Evolutionary conservation across 169 alveolate genomes (phyloP).

Genomic region (Plasmodium gallinaceum): DNA sequence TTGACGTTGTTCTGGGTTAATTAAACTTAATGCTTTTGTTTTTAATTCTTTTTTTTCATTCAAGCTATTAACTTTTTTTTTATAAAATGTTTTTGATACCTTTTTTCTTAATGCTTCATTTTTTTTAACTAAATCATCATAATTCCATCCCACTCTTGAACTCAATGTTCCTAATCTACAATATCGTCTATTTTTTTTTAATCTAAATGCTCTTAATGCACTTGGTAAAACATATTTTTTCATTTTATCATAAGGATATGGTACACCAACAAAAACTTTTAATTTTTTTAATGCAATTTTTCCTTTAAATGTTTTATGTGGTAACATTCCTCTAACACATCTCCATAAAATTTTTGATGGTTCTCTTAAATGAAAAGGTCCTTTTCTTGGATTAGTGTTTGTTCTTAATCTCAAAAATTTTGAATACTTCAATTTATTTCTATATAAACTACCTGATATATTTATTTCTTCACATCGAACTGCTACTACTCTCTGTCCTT

Average conservation of each 20-base stretch:
- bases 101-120: slow-evolving; percentile 94
- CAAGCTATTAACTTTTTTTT: slow-evolving; percentile 83
- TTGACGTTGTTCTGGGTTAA: slow-evolving; percentile 63
- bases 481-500: slow-evolving; percentile 97
- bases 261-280: slow-evolving; percentile 96
- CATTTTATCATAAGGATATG: slow-evolving; percentile 94
- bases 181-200: slow-evolving; percentile 90
- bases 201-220: slow-evolving; percentile 93
- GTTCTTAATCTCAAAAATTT: slow-evolving; percentile 95
- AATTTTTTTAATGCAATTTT: slow-evolving; percentile 96
- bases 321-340: slow-evolving; percentile 99
- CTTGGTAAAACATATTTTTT: slow-evolving; percentile 95
- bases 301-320: slow-evolving; percentile 98
- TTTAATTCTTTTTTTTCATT: slow-evolving; percentile 65
- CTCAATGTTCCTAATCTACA: slow-evolving; percentile 94
- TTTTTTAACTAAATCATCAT: slow-evolving; percentile 88
- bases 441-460: slow-evolving; percentile 96
- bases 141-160: slow-evolving; percentile 94
- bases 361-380: slow-evolving; percentile 97
- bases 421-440: slow-evolving; percentile 95
- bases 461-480: slow-evolving; percentile 98
- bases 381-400: slow-evolving; percentile 97
- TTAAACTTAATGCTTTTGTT: slow-evolving; percentile 28
- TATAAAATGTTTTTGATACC: slow-evolving; percentile 88
- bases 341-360: slow-evolving; percentile 99